A percentile compares a stretch with the other conserved stretches of the same genome.
Evolutionary conservation across 179 eudicot species (phyloP).

Genomic region (Nepenthes alata): DNA sequence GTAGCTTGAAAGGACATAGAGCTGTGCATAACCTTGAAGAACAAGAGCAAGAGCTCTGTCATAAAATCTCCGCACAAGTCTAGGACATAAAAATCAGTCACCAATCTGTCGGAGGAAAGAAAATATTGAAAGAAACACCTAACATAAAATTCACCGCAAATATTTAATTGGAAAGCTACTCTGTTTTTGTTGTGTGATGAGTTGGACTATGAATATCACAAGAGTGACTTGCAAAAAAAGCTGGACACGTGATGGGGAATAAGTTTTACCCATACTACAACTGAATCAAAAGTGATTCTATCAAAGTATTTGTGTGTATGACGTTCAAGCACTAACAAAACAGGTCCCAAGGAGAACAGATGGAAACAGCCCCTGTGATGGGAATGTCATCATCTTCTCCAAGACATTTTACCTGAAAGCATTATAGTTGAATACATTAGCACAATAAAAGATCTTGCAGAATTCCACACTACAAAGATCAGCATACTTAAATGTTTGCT

Average conservation of each 20-base stretch:
- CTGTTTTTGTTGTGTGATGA: no score
- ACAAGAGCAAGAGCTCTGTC: conserved; percentile 85
- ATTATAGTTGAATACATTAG: background rate
- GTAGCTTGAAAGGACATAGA: conserved; percentile 48
- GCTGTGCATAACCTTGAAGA: conserved; percentile 77
- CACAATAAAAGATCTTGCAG: background rate
- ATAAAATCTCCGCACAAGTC: conserved; percentile 63
- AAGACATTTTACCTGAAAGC: conserved; percentile 76
- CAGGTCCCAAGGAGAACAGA: conserved; percentile 97
- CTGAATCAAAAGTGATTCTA: background rate
- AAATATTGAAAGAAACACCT: background rate
- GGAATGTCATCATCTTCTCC: conserved; percentile 82
- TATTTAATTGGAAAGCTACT: background rate
- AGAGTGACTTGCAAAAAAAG: no score
- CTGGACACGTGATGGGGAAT: background rate
- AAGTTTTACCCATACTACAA: background rate
- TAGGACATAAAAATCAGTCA: conserved; percentile 74
- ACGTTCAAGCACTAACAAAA: conserved; percentile 40
- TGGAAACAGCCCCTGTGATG: conserved; percentile 78
- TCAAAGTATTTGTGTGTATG: background rate
- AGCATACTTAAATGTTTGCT: conserved; percentile 50
- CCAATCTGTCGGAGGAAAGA: conserved; percentile 43
- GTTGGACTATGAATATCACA: no score
- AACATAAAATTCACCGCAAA: background rate
- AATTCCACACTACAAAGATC: conserved; percentile 18